Conservation (phyloP, 2,329 filamentous ascomycete genomes). For the Coniochaeta sp. region DNA sequence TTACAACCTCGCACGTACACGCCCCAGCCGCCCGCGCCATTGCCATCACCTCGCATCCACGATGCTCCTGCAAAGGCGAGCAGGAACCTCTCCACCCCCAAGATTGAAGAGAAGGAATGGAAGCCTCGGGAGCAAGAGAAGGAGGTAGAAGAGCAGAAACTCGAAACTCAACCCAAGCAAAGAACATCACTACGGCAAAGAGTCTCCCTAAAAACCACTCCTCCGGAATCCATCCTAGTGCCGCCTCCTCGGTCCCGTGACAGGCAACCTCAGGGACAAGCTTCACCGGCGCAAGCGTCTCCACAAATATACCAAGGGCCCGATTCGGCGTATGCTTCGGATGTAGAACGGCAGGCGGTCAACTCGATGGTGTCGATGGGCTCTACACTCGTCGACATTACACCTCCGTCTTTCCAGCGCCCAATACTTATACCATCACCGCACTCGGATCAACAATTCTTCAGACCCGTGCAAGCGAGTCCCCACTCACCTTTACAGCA, state of each 20-base stretch:
- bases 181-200: slow-evolving; percentile 44
- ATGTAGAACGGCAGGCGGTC: slow-evolving; percentile 31
- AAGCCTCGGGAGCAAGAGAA: neutral
- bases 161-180: slow-evolving; percentile 22
- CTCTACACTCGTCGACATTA: slow-evolving; percentile 22
- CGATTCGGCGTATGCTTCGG: slow-evolving; percentile 41
- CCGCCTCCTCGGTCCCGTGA: slow-evolving; percentile 32
- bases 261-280: slow-evolving; percentile 17
- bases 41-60: slow-evolving; percentile 35
- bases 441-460: slow-evolving; percentile 47
- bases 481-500: slow-evolving; percentile 58
- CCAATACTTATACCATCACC: slow-evolving; percentile 36
- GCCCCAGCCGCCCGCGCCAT: slow-evolving; percentile 38
- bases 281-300: slow-evolving; percentile 15
- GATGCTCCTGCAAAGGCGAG: slow-evolving; percentile 14
- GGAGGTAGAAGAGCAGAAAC: slow-evolving; percentile 6
- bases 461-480: slow-evolving; percentile 54
- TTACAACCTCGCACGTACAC: slow-evolving; percentile 52
- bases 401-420: slow-evolving; percentile 25
- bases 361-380: slow-evolving; percentile 25
- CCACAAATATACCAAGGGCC: slow-evolving; percentile 26
- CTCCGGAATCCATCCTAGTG: slow-evolving; percentile 47
- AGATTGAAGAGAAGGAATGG: slow-evolving; percentile 6
- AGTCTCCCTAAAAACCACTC: slow-evolving; percentile 43
- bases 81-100: neutral